Conservation (phyloP, 2,329 filamentous ascomycete genomes). For the Pyricularia sp. region DNA sequence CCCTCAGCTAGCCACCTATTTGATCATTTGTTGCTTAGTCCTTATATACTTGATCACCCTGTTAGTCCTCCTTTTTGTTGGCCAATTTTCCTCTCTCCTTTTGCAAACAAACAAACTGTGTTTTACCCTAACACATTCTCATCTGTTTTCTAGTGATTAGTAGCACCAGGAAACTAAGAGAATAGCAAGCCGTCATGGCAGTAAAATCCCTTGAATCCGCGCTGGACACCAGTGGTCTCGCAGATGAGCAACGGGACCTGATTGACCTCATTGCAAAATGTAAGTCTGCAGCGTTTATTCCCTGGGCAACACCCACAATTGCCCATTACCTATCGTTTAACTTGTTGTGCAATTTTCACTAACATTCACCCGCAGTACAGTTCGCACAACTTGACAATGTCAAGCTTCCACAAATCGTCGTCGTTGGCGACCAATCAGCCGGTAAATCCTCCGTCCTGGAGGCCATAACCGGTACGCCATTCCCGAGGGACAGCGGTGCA, state of each 20-base stretch:
- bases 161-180: neutral
- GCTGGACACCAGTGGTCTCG: constrained; percentile 38
- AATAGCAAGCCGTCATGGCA: constrained; percentile 14
- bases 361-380: constrained; percentile 12
- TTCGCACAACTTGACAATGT: constrained; percentile 24
- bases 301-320: neutral
- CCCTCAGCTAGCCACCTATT: neutral
- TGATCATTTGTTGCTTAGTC: neutral
- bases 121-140: neutral
- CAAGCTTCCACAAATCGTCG: constrained; percentile 51
- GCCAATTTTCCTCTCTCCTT: neutral
- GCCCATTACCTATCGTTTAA: neutral
- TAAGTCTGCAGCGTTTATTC: neutral
- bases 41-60: neutral
- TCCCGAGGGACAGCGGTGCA: constrained; percentile 48
- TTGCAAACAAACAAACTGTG: neutral
- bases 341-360: neutral
- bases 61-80: neutral
- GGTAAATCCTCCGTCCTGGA: constrained; percentile 57
- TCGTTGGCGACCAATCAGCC: constrained; percentile 55
- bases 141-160: neutral
- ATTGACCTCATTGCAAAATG: constrained; percentile 41
- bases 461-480: constrained; percentile 52
- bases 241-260: constrained; percentile 44
- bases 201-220: constrained; percentile 33